Conservation (phyloP, 495 filamentous ascomycete species). For the Aspergillus coremiiformis region DNA sequence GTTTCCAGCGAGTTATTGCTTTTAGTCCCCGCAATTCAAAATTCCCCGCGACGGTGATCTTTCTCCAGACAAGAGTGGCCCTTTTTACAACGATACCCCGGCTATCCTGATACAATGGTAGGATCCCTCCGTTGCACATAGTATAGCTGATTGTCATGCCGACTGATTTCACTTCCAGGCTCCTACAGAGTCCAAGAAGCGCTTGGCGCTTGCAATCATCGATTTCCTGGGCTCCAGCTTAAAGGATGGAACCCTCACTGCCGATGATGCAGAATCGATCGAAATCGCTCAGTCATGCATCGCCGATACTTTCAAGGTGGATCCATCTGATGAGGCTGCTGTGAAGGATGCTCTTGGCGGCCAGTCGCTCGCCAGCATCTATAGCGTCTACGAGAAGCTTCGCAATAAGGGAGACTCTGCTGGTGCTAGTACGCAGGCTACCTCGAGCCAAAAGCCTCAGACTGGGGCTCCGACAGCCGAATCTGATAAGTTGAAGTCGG, state of each 20-base stretch:
- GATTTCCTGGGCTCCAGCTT: conserved; percentile 84
- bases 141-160: not conserved
- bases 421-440: conserved; percentile 11
- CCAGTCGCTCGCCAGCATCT: conserved; percentile 83
- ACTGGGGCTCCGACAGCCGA: conserved; percentile 46
- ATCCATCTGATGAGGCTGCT: conserved; percentile 67
- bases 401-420: conserved; percentile 53
- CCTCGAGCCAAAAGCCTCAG: conserved; percentile 24
- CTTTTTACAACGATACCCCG: not conserved
- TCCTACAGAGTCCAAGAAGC: conserved; percentile 75
- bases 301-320: conserved; percentile 87
- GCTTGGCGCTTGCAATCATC: conserved; percentile 92
- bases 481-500: conserved; percentile 80
- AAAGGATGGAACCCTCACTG: conserved; percentile 76
- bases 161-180: conserved; percentile 23
- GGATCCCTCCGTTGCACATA: not conserved
- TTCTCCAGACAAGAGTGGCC: not conserved
- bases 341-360: conserved; percentile 68
- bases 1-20: not conserved
- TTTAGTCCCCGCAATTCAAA: conserved; percentile 11
- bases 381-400: conserved; percentile 91
- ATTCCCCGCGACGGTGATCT: conserved; percentile 1
- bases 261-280: conserved; percentile 84
- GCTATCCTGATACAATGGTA: not conserved
- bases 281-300: conserved; percentile 92